Base-by-base conservation (phyloP, 139 green algal species). In the Coelastrella sp. region DNA sequence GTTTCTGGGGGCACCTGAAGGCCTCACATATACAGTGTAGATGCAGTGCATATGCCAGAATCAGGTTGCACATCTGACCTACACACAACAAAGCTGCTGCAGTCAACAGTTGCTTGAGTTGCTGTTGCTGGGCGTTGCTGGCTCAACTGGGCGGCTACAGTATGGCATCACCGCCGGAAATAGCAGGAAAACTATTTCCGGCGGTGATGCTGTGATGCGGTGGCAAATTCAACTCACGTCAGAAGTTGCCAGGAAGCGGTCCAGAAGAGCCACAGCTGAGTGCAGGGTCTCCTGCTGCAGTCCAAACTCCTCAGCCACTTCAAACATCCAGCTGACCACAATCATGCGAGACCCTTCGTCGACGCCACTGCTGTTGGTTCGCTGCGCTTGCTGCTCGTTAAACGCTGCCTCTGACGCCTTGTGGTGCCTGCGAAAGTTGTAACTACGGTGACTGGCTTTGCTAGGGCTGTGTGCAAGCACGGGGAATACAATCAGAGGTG, bases 261-360 rank as follows among this genome's bases (percentile, higher is more conserved):
- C 94, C 23, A 96, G 60, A 56, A 94, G 90, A 0, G 81, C 57
- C 0, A 92, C 78, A 4, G 90, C 91, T 22, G 94, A n/a, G 74
- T 94, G 91, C 83, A 96, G 90, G 64, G 91, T 95, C 65, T 96
- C 91, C 81, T 94, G 92, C 88, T 92, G 87, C 71, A 96, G 89
- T 10, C 88, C 88, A 90, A 91, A 96, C 86, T 95, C 94, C 56
- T 79, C 14, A 0, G 77, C 85, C 17, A 95, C 91, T 83, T 96
- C 94, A 14, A 95, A 90, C 74, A 96, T 73, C 94, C 94, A 96
- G 84, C 73, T 86, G n/a, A 90, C 90, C 11, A 89, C 90, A 0
- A 93, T 92, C n/a, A 71, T 82, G 66, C 94, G 91, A 78, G 93
- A 94, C 60, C 68, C 56, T 58, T 60, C 76, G 92, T 95, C 23